Percentiles rank a stretch among this genome's conserved stretches.
phyloP scores from a whole-genome alignment of 768 basidiomycete genomes.

The button mushroom (Agaricus bisporus) region DNA sequence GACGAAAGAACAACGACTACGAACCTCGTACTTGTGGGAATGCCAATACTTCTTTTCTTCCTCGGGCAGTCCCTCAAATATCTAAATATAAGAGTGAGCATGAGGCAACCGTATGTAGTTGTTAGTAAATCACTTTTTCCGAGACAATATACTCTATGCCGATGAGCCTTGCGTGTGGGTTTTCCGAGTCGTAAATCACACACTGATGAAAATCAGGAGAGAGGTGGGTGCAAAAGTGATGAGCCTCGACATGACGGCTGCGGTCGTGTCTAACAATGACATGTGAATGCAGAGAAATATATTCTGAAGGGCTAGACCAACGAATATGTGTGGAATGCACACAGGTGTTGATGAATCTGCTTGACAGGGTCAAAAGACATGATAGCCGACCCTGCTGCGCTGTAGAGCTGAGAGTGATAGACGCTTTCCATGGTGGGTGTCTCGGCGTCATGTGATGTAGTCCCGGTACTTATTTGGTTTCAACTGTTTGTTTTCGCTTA shows the following conservation, averaged over 20 bases:
- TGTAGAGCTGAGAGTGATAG: constrained; percentile 7
- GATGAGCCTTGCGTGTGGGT: constrained; percentile 2
- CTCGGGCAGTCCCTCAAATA: constrained; percentile 3
- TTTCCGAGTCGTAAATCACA: constrained; percentile 8
- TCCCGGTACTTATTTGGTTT: background rate
- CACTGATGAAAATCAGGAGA: constrained; percentile 10
- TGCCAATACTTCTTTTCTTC: constrained; percentile 12
- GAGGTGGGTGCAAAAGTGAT: constrained; percentile 10
- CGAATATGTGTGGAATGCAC: constrained; percentile 11
- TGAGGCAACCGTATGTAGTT: background rate
- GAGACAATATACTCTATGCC: constrained; percentile 11
- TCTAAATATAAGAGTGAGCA: background rate
- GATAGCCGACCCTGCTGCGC: constrained; percentile 4
- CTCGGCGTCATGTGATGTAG: background rate
- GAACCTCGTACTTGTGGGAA: constrained; percentile 9
- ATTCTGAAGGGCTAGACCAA: background rate
- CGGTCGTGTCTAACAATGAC: background rate
- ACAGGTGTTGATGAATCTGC: constrained; percentile 9
- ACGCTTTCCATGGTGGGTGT: background rate
- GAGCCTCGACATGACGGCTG: constrained; percentile 10
- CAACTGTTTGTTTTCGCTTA: background rate
- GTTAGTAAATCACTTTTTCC: background rate
- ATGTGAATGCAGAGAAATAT: background rate
- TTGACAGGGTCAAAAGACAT: constrained; percentile 12
- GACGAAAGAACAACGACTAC: background rate